These are phyloP conservation scores for Paramecium tetraurelia DNA, from an alignment of 73 alveolate genomes.

Conservation along the genomic window DNA sequence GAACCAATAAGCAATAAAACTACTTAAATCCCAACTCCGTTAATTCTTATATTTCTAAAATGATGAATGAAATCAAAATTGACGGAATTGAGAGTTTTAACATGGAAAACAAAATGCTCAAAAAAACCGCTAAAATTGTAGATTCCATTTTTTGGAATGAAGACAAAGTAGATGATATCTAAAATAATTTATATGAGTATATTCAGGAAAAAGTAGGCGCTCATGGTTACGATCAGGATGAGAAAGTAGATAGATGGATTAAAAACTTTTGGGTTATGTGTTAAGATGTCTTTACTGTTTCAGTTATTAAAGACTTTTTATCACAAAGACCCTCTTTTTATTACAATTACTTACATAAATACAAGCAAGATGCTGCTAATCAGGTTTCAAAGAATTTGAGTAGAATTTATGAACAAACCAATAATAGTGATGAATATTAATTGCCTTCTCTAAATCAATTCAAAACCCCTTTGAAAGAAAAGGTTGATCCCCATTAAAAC, in stretches of 20 bases:
- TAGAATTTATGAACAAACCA: neutral
- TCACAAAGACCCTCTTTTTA: constrained; percentile 27
- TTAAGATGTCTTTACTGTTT: constrained; percentile 40
- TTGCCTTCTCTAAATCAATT: constrained; percentile 25
- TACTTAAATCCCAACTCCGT: constrained; percentile 6
- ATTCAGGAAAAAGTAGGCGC: constrained; percentile 27
- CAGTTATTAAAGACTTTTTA: constrained; percentile 35
- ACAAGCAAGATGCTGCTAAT: neutral
- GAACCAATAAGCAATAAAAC: constrained; percentile 33
- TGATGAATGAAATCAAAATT: constrained; percentile 39
- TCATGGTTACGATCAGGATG: constrained; percentile 26
- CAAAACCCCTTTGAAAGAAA: constrained; percentile 30
- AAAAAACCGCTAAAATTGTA: constrained; percentile 1
- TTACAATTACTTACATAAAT: constrained; percentile 37
- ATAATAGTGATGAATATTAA: constrained; percentile 36
- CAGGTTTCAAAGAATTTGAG: neutral
- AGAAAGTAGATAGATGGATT: constrained; percentile 47
- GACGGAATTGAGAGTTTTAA: constrained; percentile 10
- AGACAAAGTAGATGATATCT: constrained; percentile 41
- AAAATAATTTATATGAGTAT: constrained; percentile 39
- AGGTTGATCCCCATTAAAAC: neutral
- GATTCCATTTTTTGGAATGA: constrained; percentile 55
- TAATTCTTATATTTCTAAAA: neutral
- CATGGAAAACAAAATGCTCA: constrained; percentile 34
- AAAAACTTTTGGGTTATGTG: constrained; percentile 46